Base-by-base conservation (phyloP, 2,329 filamentous ascomycete genomes). In the Penicillium griseofulvum region DNA sequence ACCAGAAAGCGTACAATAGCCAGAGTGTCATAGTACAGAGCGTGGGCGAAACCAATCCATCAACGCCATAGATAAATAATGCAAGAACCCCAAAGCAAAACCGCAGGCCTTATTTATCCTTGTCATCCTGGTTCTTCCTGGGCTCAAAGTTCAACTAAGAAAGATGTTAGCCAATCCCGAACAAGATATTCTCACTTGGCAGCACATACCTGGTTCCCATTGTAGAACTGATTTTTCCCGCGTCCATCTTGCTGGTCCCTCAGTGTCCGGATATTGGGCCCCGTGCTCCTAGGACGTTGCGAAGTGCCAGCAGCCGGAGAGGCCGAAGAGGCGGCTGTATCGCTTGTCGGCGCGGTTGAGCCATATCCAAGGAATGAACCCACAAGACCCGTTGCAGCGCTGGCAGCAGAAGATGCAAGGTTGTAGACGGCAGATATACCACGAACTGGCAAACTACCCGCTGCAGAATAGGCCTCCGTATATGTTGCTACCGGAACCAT, bases 181-280 rank as follows among this genome's bases (percentile, higher is more conserved):
- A 12, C 14, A 49, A 24, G 3, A 33, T 33, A 5, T 34, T 24
- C 7, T 12, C 8, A 11, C 5, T n/a, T 33, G 17, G 12, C 14
- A 39, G 5, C 10, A 76, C 84, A 74, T 78, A 92, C 89, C 70
- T 90, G 90, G 68, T 96, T 97, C 1, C 92, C 92, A 67, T 97
- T 97, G 69, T 97, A 96, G 44, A 95, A 83, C 67, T 95, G 87
- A 42, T 85, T 82, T 59, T 87, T 81, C 52, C 82, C 74, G 50
- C 79, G 78, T 37, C 80, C 77, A 57, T 83, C 78, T 19, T 80
- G 76, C 37, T 80, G 76, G 56, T 86, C 83, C 60, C 76, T 74
- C 52, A 87, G 71, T 0, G 82, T 85, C 47, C 79, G 74, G 26
- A 82, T 72, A 37, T 76, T 78, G n/a, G 72, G 68, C 6, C 70